Evolutionary conservation across 163 green algal genomes (phyloP).

Genomic region (Scenedesmus sp.): DNA sequence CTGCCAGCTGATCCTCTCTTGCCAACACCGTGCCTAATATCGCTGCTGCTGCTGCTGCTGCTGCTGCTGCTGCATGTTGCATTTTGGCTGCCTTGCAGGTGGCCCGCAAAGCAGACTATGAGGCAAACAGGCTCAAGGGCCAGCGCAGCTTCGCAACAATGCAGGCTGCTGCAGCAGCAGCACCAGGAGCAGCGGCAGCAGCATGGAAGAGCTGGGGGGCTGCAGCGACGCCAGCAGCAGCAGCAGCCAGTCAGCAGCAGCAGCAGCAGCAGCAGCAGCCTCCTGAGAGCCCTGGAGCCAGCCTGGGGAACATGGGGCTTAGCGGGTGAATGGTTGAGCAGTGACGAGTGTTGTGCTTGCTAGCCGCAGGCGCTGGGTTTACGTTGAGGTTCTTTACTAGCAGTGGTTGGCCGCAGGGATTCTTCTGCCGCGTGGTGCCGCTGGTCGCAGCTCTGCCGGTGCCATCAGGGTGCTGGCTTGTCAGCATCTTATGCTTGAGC

Average conservation of each 20-base stretch:
- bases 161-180: slow-evolving; percentile 4
- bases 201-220: not conserved
- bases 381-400: not conserved
- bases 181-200: not conserved
- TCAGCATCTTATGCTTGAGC: not conserved
- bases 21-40: not conserved
- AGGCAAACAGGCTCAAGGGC: slow-evolving; percentile 30
- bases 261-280: not conserved
- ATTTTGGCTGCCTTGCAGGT: slow-evolving; percentile 22
- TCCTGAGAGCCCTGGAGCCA: not conserved
- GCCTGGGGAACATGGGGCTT: slow-evolving; percentile 25
- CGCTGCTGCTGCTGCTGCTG: not conserved
- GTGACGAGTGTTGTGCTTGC: not conserved
- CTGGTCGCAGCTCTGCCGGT: too few species aligned
- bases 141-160: not conserved
- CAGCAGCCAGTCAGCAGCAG: slow-evolving; percentile 9
- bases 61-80: not conserved
- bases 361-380: not conserved
- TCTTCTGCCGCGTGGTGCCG: too few species aligned
- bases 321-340: not conserved
- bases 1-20: not conserved
- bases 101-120: slow-evolving; percentile 25
- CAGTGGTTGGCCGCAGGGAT: too few species aligned
- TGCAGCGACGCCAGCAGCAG: not conserved
- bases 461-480: not conserved